phyloP scores from a whole-genome alignment of 768 basidiomycete genomes.

The Hortiboletus flavorubellus region DNA sequence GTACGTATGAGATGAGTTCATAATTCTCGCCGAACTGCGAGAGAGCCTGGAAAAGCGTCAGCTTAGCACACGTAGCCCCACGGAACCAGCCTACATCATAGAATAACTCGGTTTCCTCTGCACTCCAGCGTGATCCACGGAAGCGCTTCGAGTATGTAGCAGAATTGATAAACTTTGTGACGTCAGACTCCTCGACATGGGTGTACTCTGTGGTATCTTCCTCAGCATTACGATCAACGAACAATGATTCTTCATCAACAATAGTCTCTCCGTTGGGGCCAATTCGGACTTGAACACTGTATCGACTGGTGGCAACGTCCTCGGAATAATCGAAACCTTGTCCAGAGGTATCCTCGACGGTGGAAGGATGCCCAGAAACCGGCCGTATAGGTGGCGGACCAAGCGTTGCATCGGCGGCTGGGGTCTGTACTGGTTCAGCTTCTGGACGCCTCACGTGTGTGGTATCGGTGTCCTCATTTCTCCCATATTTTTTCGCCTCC shows the following conservation, averaged over 20 bases:
- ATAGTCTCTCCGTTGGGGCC: slow-evolving; percentile 86
- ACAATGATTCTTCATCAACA: slow-evolving; percentile 80
- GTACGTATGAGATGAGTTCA: slow-evolving; percentile 81
- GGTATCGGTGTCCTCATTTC: slow-evolving; percentile 46
- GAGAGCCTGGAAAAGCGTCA: slow-evolving; percentile 57
- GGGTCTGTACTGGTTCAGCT: slow-evolving; percentile 5
- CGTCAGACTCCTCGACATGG: slow-evolving; percentile 79
- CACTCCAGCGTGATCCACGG: slow-evolving; percentile 83
- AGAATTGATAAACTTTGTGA: slow-evolving; percentile 83
- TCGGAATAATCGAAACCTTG: slow-evolving; percentile 71
- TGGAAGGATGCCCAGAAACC: slow-evolving; percentile 11
- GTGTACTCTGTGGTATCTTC: slow-evolving; percentile 69
- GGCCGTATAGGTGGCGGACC: slow-evolving; percentile 16
- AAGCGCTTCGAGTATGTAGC: slow-evolving; percentile 76
- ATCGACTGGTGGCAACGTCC: slow-evolving; percentile 62
- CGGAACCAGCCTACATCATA: slow-evolving; percentile 58
- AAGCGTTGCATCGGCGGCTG: slow-evolving; percentile 2
- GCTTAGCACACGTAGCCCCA: neutral
- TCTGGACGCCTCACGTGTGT: slow-evolving; percentile 9
- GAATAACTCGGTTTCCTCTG: slow-evolving; percentile 87
- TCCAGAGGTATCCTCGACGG: slow-evolving; percentile 43
- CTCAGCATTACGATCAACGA: slow-evolving; percentile 69
- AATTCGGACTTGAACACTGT: slow-evolving; percentile 82
- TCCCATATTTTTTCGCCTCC: slow-evolving; percentile 77
- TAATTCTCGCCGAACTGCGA: slow-evolving; percentile 91